phyloP scores from a whole-genome alignment of 2,329 filamentous ascomycete species.

The Plenodomus biglobosus region DNA sequence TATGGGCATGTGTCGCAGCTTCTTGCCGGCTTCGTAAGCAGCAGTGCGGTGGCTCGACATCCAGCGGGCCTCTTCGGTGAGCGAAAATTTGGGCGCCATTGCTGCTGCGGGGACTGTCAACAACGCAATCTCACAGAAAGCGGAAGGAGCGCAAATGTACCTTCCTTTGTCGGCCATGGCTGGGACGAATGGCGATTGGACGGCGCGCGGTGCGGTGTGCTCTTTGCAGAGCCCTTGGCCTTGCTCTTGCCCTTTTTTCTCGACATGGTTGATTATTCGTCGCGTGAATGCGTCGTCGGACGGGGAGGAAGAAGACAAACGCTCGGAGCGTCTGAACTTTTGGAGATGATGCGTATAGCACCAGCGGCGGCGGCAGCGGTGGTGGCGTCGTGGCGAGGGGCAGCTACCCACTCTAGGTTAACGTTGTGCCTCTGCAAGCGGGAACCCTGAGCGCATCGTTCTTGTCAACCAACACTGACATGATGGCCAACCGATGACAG shows the following conservation, averaged over 20 bases:
- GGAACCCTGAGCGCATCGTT: no score
- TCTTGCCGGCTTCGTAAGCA: conserved; percentile 50
- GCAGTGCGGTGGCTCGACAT: conserved; percentile 54
- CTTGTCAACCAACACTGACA: no score
- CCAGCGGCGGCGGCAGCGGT: no score
- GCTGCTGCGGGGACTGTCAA: conserved; percentile 25
- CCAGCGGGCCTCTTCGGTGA: conserved; percentile 62
- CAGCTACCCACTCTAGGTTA: conserved; percentile 1
- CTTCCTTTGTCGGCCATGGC: conserved; percentile 16
- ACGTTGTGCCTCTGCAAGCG: no score
- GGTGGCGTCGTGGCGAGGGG: conserved; percentile 7
- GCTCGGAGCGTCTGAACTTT: not conserved
- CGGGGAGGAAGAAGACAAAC: not conserved
- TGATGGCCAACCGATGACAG: no score
- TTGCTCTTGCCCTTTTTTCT: conserved; percentile 35
- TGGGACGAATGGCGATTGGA: conserved; percentile 14
- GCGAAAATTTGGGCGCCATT: conserved; percentile 42
- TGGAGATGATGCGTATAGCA: conserved; percentile 14
- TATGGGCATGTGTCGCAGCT: conserved; percentile 59
- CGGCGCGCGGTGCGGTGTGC: conserved; percentile 22
- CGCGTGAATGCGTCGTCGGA: not conserved
- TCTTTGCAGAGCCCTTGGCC: conserved; percentile 17
- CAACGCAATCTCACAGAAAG: conserved; percentile 7
- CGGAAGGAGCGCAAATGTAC: conserved; percentile 20
- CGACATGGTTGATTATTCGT: conserved; percentile 19